phyloP scores from a whole-genome alignment of 2,329 filamentous ascomycete species.

The Colletotrichum phormii region DNA sequence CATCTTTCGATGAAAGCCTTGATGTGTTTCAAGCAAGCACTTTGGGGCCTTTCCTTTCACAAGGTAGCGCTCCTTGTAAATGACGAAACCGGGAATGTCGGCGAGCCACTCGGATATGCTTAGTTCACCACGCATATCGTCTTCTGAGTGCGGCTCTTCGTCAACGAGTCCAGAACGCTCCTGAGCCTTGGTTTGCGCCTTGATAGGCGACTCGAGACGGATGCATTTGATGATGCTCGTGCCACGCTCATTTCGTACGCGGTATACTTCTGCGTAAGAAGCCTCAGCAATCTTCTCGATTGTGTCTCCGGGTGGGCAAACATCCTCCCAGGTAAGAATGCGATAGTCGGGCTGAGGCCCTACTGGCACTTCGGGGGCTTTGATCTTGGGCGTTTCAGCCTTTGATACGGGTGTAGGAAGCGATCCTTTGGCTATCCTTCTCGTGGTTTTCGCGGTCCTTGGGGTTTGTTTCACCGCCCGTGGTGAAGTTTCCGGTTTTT shows the following conservation, averaged over 20 bases:
- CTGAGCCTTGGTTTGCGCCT: conserved; percentile 68
- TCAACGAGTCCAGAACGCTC: conserved; percentile 66
- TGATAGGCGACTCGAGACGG: conserved; percentile 68
- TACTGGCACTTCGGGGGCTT: neutral
- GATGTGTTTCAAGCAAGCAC: conserved; percentile 69
- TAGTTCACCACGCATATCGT: conserved; percentile 68
- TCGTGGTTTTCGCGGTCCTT: neutral
- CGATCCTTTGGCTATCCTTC: neutral
- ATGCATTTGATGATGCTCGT: conserved; percentile 76
- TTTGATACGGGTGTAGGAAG: neutral
- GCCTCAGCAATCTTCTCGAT: conserved; percentile 75
- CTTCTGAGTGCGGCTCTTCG: conserved; percentile 67
- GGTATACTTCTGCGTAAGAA: conserved; percentile 75
- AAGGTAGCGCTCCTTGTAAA: conserved; percentile 73
- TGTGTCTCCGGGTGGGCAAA: conserved; percentile 63
- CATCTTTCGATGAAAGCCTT: conserved; percentile 64
- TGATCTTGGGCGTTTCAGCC: neutral
- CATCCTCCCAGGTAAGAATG: conserved; percentile 66
- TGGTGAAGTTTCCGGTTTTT: neutral
- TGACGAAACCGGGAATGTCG: conserved; percentile 73
- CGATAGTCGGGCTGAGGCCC: conserved; percentile 48
- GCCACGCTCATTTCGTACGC: conserved; percentile 67
- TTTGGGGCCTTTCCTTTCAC: conserved; percentile 67
- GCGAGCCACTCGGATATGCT: conserved; percentile 73
- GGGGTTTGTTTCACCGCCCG: conserved; percentile 8